Evolutionary conservation across 768 basidiomycete species (phyloP).

Genomic region (Collybia mongolica): DNA sequence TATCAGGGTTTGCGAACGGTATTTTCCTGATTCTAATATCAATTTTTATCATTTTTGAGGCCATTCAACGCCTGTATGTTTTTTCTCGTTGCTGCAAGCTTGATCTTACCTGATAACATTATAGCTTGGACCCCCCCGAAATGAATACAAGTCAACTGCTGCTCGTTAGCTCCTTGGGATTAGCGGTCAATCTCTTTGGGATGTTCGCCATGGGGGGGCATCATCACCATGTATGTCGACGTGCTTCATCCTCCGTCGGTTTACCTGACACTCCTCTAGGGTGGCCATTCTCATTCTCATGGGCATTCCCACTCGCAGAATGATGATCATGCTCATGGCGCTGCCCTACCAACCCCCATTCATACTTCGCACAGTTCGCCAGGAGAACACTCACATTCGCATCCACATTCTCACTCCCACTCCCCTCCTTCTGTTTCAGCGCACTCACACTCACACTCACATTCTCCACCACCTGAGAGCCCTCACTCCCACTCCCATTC

Average conservation of each 20-base stretch:
- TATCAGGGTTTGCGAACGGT: constrained; percentile 98
- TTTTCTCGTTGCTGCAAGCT: not conserved
- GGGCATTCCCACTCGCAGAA: constrained; percentile 32
- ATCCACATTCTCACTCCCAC: constrained; percentile 15
- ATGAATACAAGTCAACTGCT: constrained; percentile 96
- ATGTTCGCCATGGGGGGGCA: constrained; percentile 99
- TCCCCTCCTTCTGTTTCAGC: constrained; percentile 17
- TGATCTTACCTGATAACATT: not conserved
- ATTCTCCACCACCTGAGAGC: constrained; percentile 10
- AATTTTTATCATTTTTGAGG: constrained; percentile 98
- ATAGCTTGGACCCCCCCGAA: constrained; percentile 88
- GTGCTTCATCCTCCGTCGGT: not conserved
- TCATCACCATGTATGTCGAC: constrained; percentile 69
- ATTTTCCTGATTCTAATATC: constrained; percentile 93
- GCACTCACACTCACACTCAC: constrained; percentile 17
- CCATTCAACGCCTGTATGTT: constrained; percentile 86
- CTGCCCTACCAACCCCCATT: constrained; percentile 18
- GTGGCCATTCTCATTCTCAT: constrained; percentile 58
- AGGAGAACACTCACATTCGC: constrained; percentile 24
- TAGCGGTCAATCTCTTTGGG: constrained; percentile 94
- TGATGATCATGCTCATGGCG: constrained; percentile 14
- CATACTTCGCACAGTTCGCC: constrained; percentile 17
- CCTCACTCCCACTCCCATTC: constrained; percentile 22
- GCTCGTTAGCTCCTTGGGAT: constrained; percentile 83
- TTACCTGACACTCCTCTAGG: constrained; percentile 25